phyloP scores from a whole-genome alignment of 306 rosid genomes.

The Cucumis melo region DNA sequence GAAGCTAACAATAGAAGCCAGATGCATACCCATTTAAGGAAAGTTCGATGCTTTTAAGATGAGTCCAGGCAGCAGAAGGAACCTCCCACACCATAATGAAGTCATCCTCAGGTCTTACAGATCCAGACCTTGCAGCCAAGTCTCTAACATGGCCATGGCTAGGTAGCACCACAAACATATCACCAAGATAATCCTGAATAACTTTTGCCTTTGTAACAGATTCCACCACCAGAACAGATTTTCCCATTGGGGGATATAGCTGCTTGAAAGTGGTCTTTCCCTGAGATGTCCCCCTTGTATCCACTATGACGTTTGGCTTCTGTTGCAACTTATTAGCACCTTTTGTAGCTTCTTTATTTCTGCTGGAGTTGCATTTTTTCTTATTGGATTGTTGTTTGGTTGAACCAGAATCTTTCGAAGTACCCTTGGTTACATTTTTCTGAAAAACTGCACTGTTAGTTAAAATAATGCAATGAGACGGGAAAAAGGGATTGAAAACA shows the following conservation, averaged over 20 bases:
- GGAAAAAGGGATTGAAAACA: not conserved
- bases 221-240: constrained; percentile 79
- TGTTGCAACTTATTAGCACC: constrained; percentile 13
- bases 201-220: constrained; percentile 87
- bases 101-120: constrained; percentile 93
- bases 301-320: constrained; percentile 16
- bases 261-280: constrained; percentile 27
- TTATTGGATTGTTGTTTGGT: constrained; percentile 24
- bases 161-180: constrained; percentile 85
- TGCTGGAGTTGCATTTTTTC: constrained; percentile 25
- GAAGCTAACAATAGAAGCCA: not conserved
- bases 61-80: constrained; percentile 97
- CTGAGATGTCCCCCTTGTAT: constrained; percentile 17
- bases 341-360: constrained; percentile 15
- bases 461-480: constrained; percentile 13
- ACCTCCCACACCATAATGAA: constrained; percentile 99
- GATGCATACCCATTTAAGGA: constrained; percentile 63
- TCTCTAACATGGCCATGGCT: constrained; percentile 98
- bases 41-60: constrained; percentile 81
- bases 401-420: constrained; percentile 24
- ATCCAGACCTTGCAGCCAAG: constrained; percentile 96
- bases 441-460: constrained; percentile 37
- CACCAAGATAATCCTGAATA: constrained; percentile 85
- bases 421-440: constrained; percentile 22
- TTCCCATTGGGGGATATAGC: constrained; percentile 67